Evolutionary conservation across 2,329 filamentous ascomycete species (phyloP), one percentile per base, ranked within the genome.

Genomic region (Seiridium unicorne): DNA sequence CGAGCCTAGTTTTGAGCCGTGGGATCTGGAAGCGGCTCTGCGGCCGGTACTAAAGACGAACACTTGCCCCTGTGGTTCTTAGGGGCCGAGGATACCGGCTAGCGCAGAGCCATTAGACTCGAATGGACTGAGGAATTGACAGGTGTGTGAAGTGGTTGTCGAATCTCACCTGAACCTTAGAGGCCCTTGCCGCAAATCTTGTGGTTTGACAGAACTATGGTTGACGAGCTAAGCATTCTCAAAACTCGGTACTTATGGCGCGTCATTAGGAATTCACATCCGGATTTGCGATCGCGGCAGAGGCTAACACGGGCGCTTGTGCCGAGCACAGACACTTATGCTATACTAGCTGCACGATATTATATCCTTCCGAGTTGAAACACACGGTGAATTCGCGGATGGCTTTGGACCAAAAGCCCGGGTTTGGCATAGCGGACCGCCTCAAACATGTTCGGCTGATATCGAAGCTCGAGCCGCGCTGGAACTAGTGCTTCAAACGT

Each of bases 401-500:
- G 18, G 18, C 47, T 26, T 32, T 11, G 18, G 47, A 49, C 47
- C 47, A 26, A 26, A 26, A 26, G 18, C 18, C 18, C 18, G 18
- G 18, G 18, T 26, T 26, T 26, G 18, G 18, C 18, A 26, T 26
- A 26, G 26, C 26, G 26, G 9, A 49, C 26, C 47, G 47, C 26
- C 47, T 49, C n/a, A 36, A 35, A 53, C 35, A 38, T 49, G n/a
- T 53, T 53, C 9, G 49, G 34, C 49, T 53, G 49, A 53, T 53
- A 34, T 53, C 35, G 8, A 8, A 35, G 9, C 32, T 35, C 18
- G 49, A 42, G 38, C 38, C 38, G 13, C 7, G 38, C 7, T 42
- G 13, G 13, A 42, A 42, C 35, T 34, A 53, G 35, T 53, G 49
- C 49, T 53, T 35, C 35, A 49, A 31, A 49, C n/a, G 26, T 49